Evolutionary conservation across 2,329 filamentous ascomycete species (phyloP).

Genomic region (Cercospora sp.): DNA sequence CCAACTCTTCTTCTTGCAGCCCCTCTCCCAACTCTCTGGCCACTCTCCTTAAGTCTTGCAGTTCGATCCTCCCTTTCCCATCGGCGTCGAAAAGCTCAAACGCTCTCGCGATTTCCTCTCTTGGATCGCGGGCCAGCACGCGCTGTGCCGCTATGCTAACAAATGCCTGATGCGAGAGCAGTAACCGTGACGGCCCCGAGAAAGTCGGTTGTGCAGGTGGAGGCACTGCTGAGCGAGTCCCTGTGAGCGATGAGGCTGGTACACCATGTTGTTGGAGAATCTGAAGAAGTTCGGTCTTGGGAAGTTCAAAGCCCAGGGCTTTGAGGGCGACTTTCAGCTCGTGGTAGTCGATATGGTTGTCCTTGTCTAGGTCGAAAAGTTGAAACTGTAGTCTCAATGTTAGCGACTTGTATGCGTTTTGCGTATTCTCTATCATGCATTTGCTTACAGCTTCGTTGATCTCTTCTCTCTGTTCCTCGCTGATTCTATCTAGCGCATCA

Average conservation of each 20-base stretch:
- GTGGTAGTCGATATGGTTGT: constrained; percentile 93
- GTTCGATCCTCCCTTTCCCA: constrained; percentile 83
- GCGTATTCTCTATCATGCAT: not conserved
- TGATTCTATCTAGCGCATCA: constrained; percentile 59
- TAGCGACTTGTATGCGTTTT: not conserved
- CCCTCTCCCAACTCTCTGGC: constrained; percentile 90
- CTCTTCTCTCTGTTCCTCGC: constrained; percentile 88
- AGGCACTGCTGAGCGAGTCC: constrained; percentile 41
- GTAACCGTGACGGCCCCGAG: constrained; percentile 59
- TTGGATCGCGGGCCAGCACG: constrained; percentile 78
- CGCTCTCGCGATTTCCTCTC: constrained; percentile 86
- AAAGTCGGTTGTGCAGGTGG: constrained; percentile 35
- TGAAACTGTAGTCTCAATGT: constrained; percentile 65
- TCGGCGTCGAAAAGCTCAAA: constrained; percentile 93
- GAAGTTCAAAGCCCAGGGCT: constrained; percentile 88
- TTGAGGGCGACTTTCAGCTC: constrained; percentile 96
- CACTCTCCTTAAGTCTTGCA: constrained; percentile 84
- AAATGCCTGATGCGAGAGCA: constrained; percentile 72
- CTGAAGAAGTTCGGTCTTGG: constrained; percentile 79
- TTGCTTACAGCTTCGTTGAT: constrained; percentile 83
- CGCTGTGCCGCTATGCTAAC: constrained; percentile 73
- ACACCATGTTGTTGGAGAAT: constrained; percentile 81
- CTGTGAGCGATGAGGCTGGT: constrained; percentile 44
- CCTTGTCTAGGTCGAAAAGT: constrained; percentile 95
- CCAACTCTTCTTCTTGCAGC: constrained; percentile 86